Evolutionary conservation across 768 basidiomycete species (phyloP).

Genomic region (Mycena polygramma): DNA sequence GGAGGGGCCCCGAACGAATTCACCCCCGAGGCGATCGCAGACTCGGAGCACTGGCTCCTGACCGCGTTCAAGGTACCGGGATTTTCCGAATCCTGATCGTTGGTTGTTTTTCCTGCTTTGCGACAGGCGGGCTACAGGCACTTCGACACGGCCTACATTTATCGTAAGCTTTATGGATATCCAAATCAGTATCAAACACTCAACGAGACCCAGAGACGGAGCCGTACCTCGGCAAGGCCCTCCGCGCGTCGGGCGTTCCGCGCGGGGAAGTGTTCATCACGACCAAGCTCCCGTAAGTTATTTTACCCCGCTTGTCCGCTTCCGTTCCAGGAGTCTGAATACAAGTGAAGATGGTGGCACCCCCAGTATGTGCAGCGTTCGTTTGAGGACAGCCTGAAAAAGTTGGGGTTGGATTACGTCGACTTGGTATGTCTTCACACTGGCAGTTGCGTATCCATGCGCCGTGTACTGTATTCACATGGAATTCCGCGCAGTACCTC

Average conservation of each 20-base stretch:
- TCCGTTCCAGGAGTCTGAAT: neutral
- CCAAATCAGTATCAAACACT: neutral
- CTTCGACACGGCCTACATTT: constrained; percentile 56
- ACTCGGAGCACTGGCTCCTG: constrained; percentile 54
- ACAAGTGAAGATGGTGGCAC: constrained; percentile 51
- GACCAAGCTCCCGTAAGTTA: constrained; percentile 59
- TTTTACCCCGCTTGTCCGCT: neutral
- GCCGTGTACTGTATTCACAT: too few relatives aligned
- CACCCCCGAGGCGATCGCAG: constrained; percentile 48
- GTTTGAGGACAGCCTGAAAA: constrained; percentile 56
- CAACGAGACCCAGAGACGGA: constrained; percentile 50
- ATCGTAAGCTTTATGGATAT: constrained; percentile 40
- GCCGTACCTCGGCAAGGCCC: constrained; percentile 56
- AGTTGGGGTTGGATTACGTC: constrained; percentile 59
- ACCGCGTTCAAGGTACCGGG: constrained; percentile 53
- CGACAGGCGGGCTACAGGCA: constrained; percentile 56
- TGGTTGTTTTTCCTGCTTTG: neutral
- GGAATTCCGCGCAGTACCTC: constrained; percentile 59
- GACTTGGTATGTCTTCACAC: too few relatives aligned
- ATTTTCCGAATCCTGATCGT: neutral
- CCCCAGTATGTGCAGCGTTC: constrained; percentile 53
- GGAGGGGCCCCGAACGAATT: constrained; percentile 4
- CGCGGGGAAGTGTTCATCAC: constrained; percentile 64
- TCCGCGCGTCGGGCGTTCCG: constrained; percentile 62
- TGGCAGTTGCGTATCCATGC: too few relatives aligned